Evolutionary conservation across 2,329 filamentous ascomycete species (phyloP), one percentile per base, ranked within the genome.

Genomic region (Botrytis cinerea): DNA sequence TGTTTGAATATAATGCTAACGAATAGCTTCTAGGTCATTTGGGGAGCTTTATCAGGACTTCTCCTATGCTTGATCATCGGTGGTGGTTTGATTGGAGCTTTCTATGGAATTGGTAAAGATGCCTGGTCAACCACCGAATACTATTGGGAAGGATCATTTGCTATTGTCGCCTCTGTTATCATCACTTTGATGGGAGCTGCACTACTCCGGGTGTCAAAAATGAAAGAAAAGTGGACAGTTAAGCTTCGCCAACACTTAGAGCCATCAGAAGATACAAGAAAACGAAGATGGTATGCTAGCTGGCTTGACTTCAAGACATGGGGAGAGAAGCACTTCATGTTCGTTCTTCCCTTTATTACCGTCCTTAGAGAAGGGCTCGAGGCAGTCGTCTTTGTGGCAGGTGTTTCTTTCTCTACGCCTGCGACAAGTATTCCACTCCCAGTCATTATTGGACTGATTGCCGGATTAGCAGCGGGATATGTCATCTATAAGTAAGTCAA

Each of bases 361-460:
- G 92, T 96, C n/a, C 84, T 97, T 22, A 87, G 94, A 51, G 94
- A 97, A 81, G 94, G 94, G 4, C 88, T 97, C 45, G 94, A 97
- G 81, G 93, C 92, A 0, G 91, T 97, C 51, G 88, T 97, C 38
- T 97, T 97, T 81, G 90, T 97, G 71, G 93, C 93, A 25, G 94
- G 94, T 32, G 94, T 97, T 7, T 91, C 92, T 4, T 90, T 97
- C 72, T 89, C 90, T 0, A 85, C 92, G 5, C 93, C 93, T 0
- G 93, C 93, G 2, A 89, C 87, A 9, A 87, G 94, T 0, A 92
- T 97, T 70, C 94, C 94, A 3, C 83, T 97, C 8, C 89, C 94
- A 0, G 92, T 94, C 4, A 82, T 97, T 32, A 86, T 89, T 28
- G 94, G 94, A 0, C 82, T 97, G 25, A 79, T 87, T 4, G 91